phyloP scores from a whole-genome alignment of 2,329 filamentous ascomycete genomes.

The Colletotrichum salicis region DNA sequence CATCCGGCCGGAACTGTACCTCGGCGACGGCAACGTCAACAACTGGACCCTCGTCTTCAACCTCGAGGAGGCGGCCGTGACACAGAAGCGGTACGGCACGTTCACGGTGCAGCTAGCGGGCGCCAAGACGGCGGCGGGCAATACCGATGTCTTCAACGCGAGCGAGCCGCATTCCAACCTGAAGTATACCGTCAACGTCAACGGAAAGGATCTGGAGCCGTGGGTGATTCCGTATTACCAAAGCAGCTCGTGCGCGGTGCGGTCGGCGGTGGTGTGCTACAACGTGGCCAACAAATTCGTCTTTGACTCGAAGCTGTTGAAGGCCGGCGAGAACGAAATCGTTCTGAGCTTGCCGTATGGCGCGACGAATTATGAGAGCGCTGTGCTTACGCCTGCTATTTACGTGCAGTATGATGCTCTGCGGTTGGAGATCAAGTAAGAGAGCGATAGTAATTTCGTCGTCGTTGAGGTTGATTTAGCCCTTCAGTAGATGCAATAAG shows the following conservation, averaged over 20 bases:
- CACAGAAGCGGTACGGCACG: slow-evolving; percentile 58
- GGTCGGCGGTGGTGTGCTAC: slow-evolving; percentile 69
- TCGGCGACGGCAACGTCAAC: slow-evolving; percentile 57
- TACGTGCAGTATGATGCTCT: slow-evolving; percentile 73
- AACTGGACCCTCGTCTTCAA: slow-evolving; percentile 67
- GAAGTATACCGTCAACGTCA: slow-evolving; percentile 52
- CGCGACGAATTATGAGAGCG: slow-evolving; percentile 66
- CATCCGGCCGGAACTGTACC: slow-evolving; percentile 50
- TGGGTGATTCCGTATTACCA: slow-evolving; percentile 69
- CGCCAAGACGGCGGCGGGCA: slow-evolving; percentile 70
- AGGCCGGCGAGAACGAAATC: slow-evolving; percentile 61
- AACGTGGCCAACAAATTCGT: slow-evolving; percentile 66
- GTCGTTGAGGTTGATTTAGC: neutral
- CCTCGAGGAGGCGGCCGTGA: slow-evolving; percentile 50
- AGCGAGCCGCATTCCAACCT: slow-evolving; percentile 62
- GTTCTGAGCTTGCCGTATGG: slow-evolving; percentile 66
- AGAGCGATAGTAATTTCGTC: neutral
- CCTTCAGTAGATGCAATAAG: neutral
- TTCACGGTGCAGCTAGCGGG: slow-evolving; percentile 72
- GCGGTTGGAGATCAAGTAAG: slow-evolving; percentile 61
- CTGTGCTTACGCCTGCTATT: slow-evolving; percentile 60
- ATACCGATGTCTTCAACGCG: slow-evolving; percentile 66
- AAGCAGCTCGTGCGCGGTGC: slow-evolving; percentile 66
- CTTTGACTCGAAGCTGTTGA: slow-evolving; percentile 59
- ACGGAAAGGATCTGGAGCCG: slow-evolving; percentile 52